A percentile compares a stretch with the other conserved stretches of the same genome.
Conservation (phyloP, 2,329 filamentous ascomycete genomes). For the Penicillium crustosum region DNA sequence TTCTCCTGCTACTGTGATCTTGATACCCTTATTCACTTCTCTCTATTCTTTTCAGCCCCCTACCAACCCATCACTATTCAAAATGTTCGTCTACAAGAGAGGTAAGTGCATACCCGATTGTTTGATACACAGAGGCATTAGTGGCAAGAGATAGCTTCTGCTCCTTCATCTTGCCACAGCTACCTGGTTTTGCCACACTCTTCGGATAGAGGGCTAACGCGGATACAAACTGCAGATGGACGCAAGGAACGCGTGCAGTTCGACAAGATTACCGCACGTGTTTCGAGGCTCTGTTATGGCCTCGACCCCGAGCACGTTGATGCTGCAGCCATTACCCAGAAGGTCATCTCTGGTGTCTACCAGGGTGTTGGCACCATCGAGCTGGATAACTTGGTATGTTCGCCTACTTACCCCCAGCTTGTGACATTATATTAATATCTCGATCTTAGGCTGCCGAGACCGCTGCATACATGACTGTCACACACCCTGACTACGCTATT, state of each 20-base stretch:
- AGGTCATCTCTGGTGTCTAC: constrained; percentile 99
- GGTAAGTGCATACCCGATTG: constrained; percentile 44
- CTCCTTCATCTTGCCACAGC: neutral
- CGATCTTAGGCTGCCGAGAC: constrained; percentile 83
- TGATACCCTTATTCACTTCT: constrained; percentile 27
- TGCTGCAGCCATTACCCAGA: constrained; percentile 96
- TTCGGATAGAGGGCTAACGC: constrained; percentile 21
- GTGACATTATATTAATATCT: constrained; percentile 24
- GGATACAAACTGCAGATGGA: constrained; percentile 65
- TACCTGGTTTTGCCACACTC: constrained; percentile 18
- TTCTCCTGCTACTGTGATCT: constrained; percentile 16
- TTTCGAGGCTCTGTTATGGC: constrained; percentile 95
- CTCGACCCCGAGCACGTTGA: constrained; percentile 95
- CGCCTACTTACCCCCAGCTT: neutral
- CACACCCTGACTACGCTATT: constrained; percentile 97
- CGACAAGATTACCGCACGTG: constrained; percentile 99
- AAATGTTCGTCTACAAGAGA: constrained; percentile 65
- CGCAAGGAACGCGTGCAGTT: constrained; percentile 99
- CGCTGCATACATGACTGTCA: constrained; percentile 99
- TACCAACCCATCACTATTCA: constrained; percentile 25
- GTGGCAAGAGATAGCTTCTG: constrained; percentile 3
- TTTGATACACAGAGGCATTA: neutral
- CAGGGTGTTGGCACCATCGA: constrained; percentile 96
- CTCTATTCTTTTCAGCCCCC: constrained; percentile 13
- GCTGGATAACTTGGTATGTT: constrained; percentile 87